Evolutionary conservation across 1,284 basidiomycete genomes (phyloP).

Genomic region (Fomitiporia mediterranea): DNA sequence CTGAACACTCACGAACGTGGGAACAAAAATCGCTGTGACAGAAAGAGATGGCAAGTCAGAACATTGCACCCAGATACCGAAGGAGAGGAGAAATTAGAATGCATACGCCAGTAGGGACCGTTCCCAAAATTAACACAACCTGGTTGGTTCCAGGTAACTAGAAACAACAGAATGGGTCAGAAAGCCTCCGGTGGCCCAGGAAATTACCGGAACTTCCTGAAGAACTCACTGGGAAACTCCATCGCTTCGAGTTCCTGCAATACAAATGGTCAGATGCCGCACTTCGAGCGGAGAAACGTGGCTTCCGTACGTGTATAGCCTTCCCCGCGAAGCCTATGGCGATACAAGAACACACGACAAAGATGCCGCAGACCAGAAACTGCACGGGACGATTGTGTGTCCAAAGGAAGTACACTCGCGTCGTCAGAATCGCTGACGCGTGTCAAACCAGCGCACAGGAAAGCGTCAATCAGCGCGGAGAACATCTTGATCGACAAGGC

Average conservation of each 20-base stretch:
- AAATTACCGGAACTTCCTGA: not conserved
- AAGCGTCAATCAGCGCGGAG: not conserved
- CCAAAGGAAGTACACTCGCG: conserved; percentile 20
- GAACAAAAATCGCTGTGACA: conserved; percentile 17
- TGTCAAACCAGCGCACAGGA: not conserved
- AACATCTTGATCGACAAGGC: not conserved
- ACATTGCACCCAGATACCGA: not conserved
- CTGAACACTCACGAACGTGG: conserved; percentile 17
- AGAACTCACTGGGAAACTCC: conserved; percentile 9
- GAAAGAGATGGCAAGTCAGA: not conserved
- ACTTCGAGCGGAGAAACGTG: not conserved
- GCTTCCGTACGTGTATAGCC: conserved; percentile 12
- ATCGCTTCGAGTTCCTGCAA: conserved; percentile 8
- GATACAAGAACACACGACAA: not conserved
- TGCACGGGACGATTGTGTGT: conserved; percentile 12
- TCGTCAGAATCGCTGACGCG: conserved; percentile 13
- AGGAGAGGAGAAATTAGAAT: not conserved
- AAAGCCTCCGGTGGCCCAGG: not conserved
- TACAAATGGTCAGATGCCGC: not conserved
- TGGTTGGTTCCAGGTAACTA: not conserved
- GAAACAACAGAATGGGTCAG: not conserved
- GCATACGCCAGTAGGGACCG: conserved; percentile 19
- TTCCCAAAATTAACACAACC: conserved; percentile 16
- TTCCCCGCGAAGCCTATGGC: conserved; percentile 15
- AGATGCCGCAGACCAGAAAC: conserved; percentile 1